Evolutionary conservation across 1,139 yeast genomes (phyloP).

Genomic region (Yamadazyma atlantica): DNA sequence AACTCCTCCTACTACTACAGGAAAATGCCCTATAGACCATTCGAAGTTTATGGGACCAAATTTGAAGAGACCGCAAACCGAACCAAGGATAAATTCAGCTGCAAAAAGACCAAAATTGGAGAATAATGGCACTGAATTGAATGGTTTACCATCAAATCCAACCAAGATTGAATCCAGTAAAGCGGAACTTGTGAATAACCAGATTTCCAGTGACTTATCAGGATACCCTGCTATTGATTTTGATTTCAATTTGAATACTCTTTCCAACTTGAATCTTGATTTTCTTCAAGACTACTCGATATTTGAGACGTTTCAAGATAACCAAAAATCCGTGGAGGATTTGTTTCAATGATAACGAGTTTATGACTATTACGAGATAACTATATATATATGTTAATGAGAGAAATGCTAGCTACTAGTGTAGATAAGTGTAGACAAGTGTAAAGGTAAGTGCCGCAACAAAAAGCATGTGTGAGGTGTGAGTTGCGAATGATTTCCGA

Average conservation of each 20-base stretch:
- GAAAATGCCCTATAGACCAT: conserved; percentile 37
- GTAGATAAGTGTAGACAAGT: no score
- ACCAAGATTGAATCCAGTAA: neutral
- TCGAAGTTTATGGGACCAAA: conserved; percentile 13
- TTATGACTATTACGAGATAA: no score
- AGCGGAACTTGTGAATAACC: neutral
- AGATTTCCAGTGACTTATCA: no score
- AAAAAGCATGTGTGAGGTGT: no score
- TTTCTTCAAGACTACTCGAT: conserved; percentile 29
- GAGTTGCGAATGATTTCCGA: no score
- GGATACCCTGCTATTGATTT: conserved; percentile 7
- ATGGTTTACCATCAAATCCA: neutral
- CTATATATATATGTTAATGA: no score
- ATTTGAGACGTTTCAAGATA: conserved; percentile 7
- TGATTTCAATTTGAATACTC: conserved; percentile 8
- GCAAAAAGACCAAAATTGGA: conserved; percentile 4
- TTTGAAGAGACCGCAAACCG: neutral
- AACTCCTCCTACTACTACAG: neutral
- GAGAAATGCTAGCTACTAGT: no score
- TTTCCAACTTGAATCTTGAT: conserved; percentile 31
- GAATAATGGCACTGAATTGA: no score
- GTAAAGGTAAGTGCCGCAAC: no score
- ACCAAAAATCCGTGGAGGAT: conserved; percentile 4
- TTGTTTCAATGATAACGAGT: conserved; percentile 4
- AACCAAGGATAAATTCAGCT: neutral